Evolutionary conservation across 176 grass and related monocot genomes (phyloP).

Genomic region (Cymbopogon citratus): DNA sequence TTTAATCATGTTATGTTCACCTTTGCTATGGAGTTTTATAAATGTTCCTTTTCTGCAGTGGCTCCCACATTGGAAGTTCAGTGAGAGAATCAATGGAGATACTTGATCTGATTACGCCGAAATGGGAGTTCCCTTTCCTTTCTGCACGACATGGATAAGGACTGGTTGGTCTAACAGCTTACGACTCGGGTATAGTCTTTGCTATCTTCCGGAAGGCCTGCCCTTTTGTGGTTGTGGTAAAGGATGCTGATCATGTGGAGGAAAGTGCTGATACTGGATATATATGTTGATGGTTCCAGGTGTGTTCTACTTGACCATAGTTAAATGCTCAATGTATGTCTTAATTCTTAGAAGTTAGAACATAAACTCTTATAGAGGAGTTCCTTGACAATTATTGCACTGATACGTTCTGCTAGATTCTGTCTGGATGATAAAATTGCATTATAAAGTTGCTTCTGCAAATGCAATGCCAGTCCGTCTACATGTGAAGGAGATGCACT

Average conservation of each 20-base stretch:
- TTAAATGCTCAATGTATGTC: background rate
- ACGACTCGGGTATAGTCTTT: slow-evolving; percentile 30
- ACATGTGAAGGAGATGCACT: background rate
- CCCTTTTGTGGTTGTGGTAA: background rate
- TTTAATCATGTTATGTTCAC: background rate
- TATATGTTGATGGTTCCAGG: background rate
- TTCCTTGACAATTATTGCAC: slow-evolving; percentile 1
- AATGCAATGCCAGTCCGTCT: background rate
- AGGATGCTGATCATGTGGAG: background rate
- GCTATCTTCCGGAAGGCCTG: slow-evolving; percentile 7
- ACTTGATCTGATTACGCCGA: background rate
- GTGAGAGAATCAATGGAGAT: background rate
- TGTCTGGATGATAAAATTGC: background rate
- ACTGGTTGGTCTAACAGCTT: slow-evolving; percentile 23
- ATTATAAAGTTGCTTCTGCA: background rate
- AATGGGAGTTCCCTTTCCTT: background rate
- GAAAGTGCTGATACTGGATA: background rate
- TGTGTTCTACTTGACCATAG: background rate
- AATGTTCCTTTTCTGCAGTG: background rate
- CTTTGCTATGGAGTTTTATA: background rate
- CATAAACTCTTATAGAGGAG: background rate
- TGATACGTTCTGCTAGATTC: slow-evolving; percentile 2
- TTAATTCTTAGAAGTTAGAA: background rate
- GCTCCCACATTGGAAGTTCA: background rate
- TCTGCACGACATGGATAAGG: slow-evolving; percentile 12